Evolutionary conservation across 2,329 filamentous ascomycete species (phyloP), one percentile per base, ranked within the genome.

Genomic region (Orbilia ellipsospora): DNA sequence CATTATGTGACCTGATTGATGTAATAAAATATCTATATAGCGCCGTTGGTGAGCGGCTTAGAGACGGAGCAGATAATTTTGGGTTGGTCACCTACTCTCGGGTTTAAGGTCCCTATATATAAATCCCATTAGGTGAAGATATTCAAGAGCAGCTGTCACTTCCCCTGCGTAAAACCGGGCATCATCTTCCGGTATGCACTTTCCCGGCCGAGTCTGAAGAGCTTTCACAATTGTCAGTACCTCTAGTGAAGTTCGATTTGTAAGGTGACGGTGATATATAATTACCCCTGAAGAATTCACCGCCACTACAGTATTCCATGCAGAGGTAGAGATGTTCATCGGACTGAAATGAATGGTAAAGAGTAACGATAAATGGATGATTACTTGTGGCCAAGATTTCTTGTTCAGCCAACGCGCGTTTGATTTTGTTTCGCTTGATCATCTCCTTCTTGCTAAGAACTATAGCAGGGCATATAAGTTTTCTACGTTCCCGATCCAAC

Each of bases 391-490:
- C 95, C 64, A 99, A 86, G 78, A 99, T 99, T 83, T 99, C 95
- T 82, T 98, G 95, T 84, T 99, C 95, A 44, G 95, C 95, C 79
- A 99, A 86, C 13, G 95, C 95, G 81, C 95, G 90, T 87, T 99
- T 99, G 85, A 99, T 99, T 87, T 99, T 99, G 86, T 99, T 99
- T 72, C 95, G 91, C 86, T 99, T 99, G 84, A 99, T 99, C 95
- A 99, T 99, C 83, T 99, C 95, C 86, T 98, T 97, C 84, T 99
- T 99, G 87, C 94, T 98, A 83, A 99, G 82, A 4, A 99, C 95
- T 98, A 81, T 15, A 36, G 55, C 31, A 57, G 7, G 13, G 15
- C 10, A 16, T 3, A 48, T 69, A 28, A 69, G 56, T 10, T 36
- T 36, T 36, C 31, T 10, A 10, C 8, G 5, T 36, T 36, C 31